phyloP scores from a whole-genome alignment of 768 basidiomycete species.

The Clathrus columnatus region DNA sequence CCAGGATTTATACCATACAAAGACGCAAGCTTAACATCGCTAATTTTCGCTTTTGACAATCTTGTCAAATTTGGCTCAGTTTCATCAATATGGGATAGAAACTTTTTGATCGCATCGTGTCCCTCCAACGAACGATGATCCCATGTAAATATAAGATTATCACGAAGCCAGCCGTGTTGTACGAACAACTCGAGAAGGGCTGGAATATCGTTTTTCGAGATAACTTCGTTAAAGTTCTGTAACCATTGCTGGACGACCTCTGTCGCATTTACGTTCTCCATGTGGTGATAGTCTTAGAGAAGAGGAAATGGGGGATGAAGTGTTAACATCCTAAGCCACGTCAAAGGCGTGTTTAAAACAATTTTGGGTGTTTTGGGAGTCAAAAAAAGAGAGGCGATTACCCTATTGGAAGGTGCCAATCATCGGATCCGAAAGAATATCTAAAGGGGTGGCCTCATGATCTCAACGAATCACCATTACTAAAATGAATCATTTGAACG shows the following conservation, averaged over 20 bases:
- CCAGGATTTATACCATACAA: neutral
- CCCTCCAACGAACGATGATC: constrained; percentile 18
- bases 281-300: no score
- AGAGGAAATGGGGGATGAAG: neutral
- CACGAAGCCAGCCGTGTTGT: constrained; percentile 26
- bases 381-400: no score
- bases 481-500: no score
- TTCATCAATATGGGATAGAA: constrained; percentile 3
- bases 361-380: no score
- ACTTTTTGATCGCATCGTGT: constrained; percentile 12
- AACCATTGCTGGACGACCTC: constrained; percentile 20
- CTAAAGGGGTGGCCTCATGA: no score
- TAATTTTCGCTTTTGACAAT: constrained; percentile 11
- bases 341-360: no score
- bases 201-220: constrained; percentile 18
- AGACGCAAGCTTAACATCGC: constrained; percentile 14
- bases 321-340: no score
- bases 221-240: constrained; percentile 15
- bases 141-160: constrained; percentile 21
- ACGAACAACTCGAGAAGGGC: constrained; percentile 23
- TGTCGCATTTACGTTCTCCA: neutral
- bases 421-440: no score
- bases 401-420: no score
- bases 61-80: neutral
- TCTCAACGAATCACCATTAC: no score